phyloP scores from a whole-genome alignment of 257 asterid genomes.

The Ehretia macrophylla region DNA sequence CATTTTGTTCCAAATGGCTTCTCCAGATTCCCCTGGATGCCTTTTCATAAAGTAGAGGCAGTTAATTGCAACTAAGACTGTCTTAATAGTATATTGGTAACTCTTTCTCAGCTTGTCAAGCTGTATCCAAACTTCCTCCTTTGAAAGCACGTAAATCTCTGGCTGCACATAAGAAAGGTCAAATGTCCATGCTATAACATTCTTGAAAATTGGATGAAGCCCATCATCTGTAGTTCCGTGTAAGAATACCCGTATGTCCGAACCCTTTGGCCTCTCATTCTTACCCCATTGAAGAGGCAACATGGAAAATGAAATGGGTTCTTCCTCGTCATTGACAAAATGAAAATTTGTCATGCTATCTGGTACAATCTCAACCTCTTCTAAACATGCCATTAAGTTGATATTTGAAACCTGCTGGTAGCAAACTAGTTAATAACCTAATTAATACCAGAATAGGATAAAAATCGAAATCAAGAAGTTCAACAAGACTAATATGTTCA shows the following conservation, averaged over 20 bases:
- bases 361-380: constrained; percentile 63
- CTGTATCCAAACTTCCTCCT: constrained; percentile 47
- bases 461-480: too few relatives aligned
- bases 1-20: constrained; percentile 46
- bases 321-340: constrained; percentile 28
- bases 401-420: not conserved
- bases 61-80: constrained; percentile 40
- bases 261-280: constrained; percentile 12
- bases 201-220: constrained; percentile 32
- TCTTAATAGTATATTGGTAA: constrained; percentile 34
- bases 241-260: constrained; percentile 26
- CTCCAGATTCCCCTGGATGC: constrained; percentile 31
- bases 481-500: too few relatives aligned
- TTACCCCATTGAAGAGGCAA: constrained; percentile 49
- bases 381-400: constrained; percentile 43
- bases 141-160: constrained; percentile 42
- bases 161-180: constrained; percentile 44
- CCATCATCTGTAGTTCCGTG: constrained; percentile 43
- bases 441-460: not conserved
- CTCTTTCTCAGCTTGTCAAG: constrained; percentile 46
- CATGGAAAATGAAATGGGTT: constrained; percentile 39
- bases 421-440: too few relatives aligned
- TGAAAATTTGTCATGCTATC: constrained; percentile 35
- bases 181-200: constrained; percentile 61
- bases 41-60: constrained; percentile 49